Evolutionary conservation across 2,329 filamentous ascomycete genomes (phyloP).

Genomic region (Parafenestella ontariensis): DNA sequence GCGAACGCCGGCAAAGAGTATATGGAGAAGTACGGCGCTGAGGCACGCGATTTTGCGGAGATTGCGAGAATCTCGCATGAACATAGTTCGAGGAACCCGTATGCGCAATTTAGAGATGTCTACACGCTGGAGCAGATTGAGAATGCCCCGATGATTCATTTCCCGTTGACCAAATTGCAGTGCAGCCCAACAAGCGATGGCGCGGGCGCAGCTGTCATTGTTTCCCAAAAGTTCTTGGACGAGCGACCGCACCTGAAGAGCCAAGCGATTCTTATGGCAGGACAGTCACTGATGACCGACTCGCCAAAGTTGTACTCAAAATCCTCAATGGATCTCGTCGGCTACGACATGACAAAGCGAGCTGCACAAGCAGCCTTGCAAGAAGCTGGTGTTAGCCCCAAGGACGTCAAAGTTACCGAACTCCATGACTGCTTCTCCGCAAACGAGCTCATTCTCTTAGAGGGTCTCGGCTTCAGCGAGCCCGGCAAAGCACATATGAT

Average conservation of each 20-base stretch:
- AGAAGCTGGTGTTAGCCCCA: constrained; percentile 71
- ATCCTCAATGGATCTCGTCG: constrained; percentile 86
- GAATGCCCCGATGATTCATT: constrained; percentile 76
- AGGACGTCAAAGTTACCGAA: constrained; percentile 83
- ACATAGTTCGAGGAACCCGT: constrained; percentile 88
- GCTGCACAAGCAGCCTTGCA: constrained; percentile 72
- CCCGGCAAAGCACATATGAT: constrained; percentile 89
- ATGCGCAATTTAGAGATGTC: constrained; percentile 91
- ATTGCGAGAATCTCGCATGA: constrained; percentile 90
- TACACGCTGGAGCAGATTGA: constrained; percentile 86
- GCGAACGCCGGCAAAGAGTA: constrained; percentile 93
- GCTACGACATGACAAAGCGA: constrained; percentile 80
- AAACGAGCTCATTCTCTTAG: constrained; percentile 89
- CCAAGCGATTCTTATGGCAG: constrained; percentile 85
- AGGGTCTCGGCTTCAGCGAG: constrained; percentile 78
- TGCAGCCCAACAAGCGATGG: constrained; percentile 96
- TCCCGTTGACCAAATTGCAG: constrained; percentile 90
- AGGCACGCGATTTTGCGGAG: constrained; percentile 85
- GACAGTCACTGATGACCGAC: constrained; percentile 85
- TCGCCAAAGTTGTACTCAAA: constrained; percentile 77
- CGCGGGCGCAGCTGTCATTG: constrained; percentile 84
- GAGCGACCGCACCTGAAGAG: constrained; percentile 78
- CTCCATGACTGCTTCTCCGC: constrained; percentile 96
- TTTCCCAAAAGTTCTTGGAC: constrained; percentile 87
- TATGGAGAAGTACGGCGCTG: constrained; percentile 92